Evolutionary conservation across 2,329 filamentous ascomycete genomes (phyloP), one percentile per base, ranked within the genome.

Genomic region (Verticillium albo-atrum): DNA sequence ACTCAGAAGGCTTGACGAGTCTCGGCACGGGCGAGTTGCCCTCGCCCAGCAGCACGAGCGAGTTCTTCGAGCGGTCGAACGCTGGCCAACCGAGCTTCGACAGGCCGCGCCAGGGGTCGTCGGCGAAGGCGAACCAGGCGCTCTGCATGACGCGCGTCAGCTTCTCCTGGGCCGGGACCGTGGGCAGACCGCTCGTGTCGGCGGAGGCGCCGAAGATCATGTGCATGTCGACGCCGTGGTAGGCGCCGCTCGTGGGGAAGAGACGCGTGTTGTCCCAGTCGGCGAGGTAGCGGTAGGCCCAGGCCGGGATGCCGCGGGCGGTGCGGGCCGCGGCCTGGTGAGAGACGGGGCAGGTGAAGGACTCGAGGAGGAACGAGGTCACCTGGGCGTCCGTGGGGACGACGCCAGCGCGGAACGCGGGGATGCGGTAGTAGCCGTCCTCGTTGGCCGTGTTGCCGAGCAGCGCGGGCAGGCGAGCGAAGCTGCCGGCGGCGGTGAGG

Each of bases 261-360:
- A 82, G 68, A 0, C 77, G 70, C 1, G 77, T 76, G 59, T 81
- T 82, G 30, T 75, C 63, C 77, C 78, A 83, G 63, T 82, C 78
- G 23, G 74, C 79, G 55, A 78, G 72, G 64, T 80, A 83, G 30
- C 79, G 76, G 54, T 76, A 80, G 3, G 71, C 71, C 75, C 77
- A 83, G 9, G 74, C 66, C 0, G 77, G 70, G 2, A 79, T 70
- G 6, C 66, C 70, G 25, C 74, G 64, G 0, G 58, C 53, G 1
- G 64, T 65, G 7, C 77, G 75, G 1, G 72, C 72, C 2, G 64
- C 60, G 4, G 73, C 76, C 26, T 78, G 74, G 58, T 72, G 68
- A 1, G 72, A 68, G 12, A 75, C 74, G 2, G 79, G 77, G 35
- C 80, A 82, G 4, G 76, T 77, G 53, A 80, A 81, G 0, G 75